Evolutionary conservation across 164 flowering plant genomes (phyloP), one percentile per base, ranked within the genome.

Genomic region (Chloranthus sessilifolius): DNA sequence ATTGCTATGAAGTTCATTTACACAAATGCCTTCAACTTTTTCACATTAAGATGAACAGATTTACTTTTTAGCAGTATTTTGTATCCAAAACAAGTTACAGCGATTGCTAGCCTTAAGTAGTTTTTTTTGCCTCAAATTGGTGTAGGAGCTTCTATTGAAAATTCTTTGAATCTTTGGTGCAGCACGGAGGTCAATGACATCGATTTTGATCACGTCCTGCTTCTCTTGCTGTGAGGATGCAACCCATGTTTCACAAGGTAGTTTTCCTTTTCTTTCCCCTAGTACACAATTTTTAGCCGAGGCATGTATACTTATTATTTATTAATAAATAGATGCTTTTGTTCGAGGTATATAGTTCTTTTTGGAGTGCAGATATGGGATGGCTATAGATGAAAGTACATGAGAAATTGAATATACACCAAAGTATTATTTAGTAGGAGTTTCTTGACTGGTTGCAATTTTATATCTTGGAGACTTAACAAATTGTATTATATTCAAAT

Each of bases 211-310:
- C 12, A 82, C 69, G 45, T 71, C 81, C 11, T 92, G 97, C 62
- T 80, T 92, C 52, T 77, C 89, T 49, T 92, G 99, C 55, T 86
- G 94, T 24, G 83, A 86, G 23, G 88, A 78, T 55, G 80, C 77
- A 34, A 70, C 62, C 48, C 71, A 66, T 42, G 74, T 73, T 56
- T 80, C 64, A 29, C 82, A 78, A 74, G 96, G 98, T 83, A 70
- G 28, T 15, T 19, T 48, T 7, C 12, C 34, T 25, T n/a, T 63
- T 35, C 16, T 56, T 34, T 11, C 49, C 4, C 24, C 22, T 15
- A 43, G 12, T 17, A 17, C 47, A 10, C n/a, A 6, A 14, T 19
- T 23, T 7, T 23, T 20, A 7, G 15, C 6, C 14, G 22, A 19
- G 10, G 11, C 15, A 6, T 1, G 8, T 16, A 17, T 19, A 4